Evolutionary conservation across 169 alveolate genomes (phyloP), one percentile per base, ranked within the genome.

Genomic region (Hepatocystis sp.): DNA sequence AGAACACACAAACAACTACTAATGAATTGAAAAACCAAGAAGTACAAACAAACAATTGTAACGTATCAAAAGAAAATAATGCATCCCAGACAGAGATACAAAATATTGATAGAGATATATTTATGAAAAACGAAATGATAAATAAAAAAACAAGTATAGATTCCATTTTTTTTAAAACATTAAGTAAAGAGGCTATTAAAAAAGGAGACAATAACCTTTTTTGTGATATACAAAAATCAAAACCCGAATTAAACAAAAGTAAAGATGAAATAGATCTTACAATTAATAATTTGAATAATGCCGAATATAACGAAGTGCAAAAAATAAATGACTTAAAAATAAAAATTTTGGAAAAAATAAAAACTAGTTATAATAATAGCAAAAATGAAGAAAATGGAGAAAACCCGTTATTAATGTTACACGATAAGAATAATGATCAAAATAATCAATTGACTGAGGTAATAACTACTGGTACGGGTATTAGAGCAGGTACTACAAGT

Each of bases 101-200:
- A 23, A 76, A 76, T 56, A 52, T 76, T 7, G 58, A 58, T 39
- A 76, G 23, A 2, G 28, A 58, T 28, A 15, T 76, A 32, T 76
- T 21, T 44, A 56, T 76, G 25, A 56, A 60, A 32, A 51, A 58
- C 4, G 76, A 76, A 36, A 56, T 76, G 88, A 11, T 76, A 46
- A 76, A 17, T 39, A 76, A 76, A 46, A 76, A 76, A 42, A 76
- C 88, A n/a, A 76, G 88, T 76, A 63, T 76, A 8, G 88, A 76
- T 76, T 76, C 88, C 4, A 60, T 76, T 25, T 76, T 76, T 76
- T 76, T 76, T 56, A 76, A 30, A 46, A 76, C 25, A 25, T 30
- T 76, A 58, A 76, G 78, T 34, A 76, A 64, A 42, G 88, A n/a
- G n/a, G n/a, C n/a, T n/a, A n/a, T n/a, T n/a, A 21, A 27, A 23